phyloP scores from a whole-genome alignment of 2,329 filamentous ascomycete species.

The Trichophyton rubrum region DNA sequence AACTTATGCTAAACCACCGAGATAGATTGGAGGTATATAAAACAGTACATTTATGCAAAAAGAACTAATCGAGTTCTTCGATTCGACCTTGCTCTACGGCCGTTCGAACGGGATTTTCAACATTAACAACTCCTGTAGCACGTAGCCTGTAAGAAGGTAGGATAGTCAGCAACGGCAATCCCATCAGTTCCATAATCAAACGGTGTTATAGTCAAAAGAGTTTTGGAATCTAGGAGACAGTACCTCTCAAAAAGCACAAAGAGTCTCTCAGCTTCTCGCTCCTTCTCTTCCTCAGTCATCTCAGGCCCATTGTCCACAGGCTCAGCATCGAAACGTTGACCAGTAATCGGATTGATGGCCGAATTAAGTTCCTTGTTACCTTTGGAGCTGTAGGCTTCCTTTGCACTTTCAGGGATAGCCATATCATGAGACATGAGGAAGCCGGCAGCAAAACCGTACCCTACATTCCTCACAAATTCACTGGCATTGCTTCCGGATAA shows the following conservation, averaged over 20 bases:
- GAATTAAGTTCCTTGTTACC: constrained; percentile 24
- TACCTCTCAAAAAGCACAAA: constrained; percentile 86
- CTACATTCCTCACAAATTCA: constrained; percentile 78
- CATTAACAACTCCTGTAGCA: constrained; percentile 60
- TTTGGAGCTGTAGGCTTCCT: constrained; percentile 40
- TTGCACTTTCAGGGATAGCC: constrained; percentile 54
- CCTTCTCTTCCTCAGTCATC: constrained; percentile 87
- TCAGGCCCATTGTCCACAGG: constrained; percentile 46
- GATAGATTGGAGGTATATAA: too few relatives aligned
- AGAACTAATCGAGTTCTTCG: constrained; percentile 46
- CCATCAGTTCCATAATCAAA: neutral
- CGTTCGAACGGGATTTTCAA: constrained; percentile 65
- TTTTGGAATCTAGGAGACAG: constrained; percentile 1
- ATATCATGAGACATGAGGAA: constrained; percentile 80
- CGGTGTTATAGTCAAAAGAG: too few relatives aligned
- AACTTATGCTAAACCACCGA: neutral
- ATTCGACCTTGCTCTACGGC: constrained; percentile 58
- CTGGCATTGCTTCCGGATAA: constrained; percentile 68
- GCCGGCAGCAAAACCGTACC: constrained; percentile 86
- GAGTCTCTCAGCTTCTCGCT: constrained; percentile 74
- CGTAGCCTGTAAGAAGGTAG: constrained; percentile 40
- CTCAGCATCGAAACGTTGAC: constrained; percentile 64
- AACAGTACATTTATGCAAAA: neutral
- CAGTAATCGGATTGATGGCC: constrained; percentile 70
- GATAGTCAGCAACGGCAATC: neutral